Conservation (phyloP, 2,329 filamentous ascomycete genomes). For the Colletotrichum australisinense region DNA sequence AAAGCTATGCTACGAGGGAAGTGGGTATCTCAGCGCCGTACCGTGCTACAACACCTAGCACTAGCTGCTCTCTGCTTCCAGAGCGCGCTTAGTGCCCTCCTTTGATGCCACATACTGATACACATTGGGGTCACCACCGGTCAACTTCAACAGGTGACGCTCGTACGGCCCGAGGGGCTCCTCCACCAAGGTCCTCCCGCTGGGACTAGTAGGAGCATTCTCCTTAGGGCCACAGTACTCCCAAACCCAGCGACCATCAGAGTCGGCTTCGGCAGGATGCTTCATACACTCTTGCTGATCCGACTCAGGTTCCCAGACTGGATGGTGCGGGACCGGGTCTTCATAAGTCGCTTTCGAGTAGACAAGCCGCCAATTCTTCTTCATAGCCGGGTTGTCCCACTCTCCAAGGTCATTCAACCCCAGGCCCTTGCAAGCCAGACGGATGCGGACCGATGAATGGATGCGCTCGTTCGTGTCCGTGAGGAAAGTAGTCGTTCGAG, state of each 20-base stretch:
- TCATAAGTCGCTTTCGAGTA: conserved; percentile 45
- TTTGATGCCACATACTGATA: conserved; percentile 30
- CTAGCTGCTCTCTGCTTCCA: background rate
- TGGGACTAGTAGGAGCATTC: conserved; percentile 53
- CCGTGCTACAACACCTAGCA: background rate
- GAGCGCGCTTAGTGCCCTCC: background rate
- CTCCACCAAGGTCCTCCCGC: conserved; percentile 58
- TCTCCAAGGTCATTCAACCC: conserved; percentile 58
- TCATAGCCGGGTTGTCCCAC: conserved; percentile 60
- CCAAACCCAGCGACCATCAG: conserved; percentile 62
- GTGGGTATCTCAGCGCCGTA: background rate
- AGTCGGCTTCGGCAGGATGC: conserved; percentile 39
- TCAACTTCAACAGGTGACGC: conserved; percentile 57
- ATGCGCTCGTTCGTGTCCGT: conserved; percentile 66
- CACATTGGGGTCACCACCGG: conserved; percentile 56
- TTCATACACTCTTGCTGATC: conserved; percentile 37
- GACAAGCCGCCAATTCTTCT: conserved; percentile 55
- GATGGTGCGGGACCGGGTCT: conserved; percentile 49
- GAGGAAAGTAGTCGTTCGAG: conserved; percentile 52
- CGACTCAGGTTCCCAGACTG: conserved; percentile 45
- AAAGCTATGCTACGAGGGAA: background rate
- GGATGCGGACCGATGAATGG: conserved; percentile 65
- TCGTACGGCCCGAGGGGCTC: conserved; percentile 66
- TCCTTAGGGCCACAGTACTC: conserved; percentile 59
- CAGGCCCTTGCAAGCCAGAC: conserved; percentile 61